Percentiles rank a stretch among this genome's conserved stretches.
These are phyloP conservation scores for Paraphoma sp. DNA, from an alignment of 2,329 filamentous ascomycete genomes.

Conservation along the genomic window DNA sequence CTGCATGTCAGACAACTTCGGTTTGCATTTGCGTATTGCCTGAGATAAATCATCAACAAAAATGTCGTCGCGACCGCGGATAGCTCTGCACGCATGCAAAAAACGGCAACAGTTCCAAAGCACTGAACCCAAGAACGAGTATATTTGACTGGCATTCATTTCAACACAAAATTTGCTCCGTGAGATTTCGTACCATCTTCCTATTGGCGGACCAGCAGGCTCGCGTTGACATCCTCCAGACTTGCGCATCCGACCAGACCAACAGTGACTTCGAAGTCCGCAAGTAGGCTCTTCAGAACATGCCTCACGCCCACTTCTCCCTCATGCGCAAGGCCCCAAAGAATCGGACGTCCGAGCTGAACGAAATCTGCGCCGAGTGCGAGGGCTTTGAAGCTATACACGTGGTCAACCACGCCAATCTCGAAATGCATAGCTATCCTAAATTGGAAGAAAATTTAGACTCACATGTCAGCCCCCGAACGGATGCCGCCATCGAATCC, in stretches of 20 bases:
- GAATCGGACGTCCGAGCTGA: conserved; percentile 56
- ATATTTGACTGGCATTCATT: no score
- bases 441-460: no score
- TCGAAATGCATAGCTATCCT: no score
- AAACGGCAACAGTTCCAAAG: no score
- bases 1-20: not conserved
- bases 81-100: no score
- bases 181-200: no score
- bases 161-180: no score
- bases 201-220: not conserved
- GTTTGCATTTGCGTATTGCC: not conserved
- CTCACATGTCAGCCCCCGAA: conserved; percentile 56
- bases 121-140: no score
- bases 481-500: conserved; percentile 67
- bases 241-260: conserved; percentile 9
- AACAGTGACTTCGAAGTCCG: conserved; percentile 18
- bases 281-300: conserved; percentile 16
- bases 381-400: conserved; percentile 58
- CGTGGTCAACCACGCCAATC: no score
- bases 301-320: conserved; percentile 41
- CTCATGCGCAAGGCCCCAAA: conserved; percentile 58
- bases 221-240: conserved; percentile 4
- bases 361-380: conserved; percentile 59
- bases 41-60: no score
- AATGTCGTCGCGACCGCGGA: no score